Conservation (phyloP, 192 early-diverging fungal species). For the Entomortierella parvispora region DNA sequence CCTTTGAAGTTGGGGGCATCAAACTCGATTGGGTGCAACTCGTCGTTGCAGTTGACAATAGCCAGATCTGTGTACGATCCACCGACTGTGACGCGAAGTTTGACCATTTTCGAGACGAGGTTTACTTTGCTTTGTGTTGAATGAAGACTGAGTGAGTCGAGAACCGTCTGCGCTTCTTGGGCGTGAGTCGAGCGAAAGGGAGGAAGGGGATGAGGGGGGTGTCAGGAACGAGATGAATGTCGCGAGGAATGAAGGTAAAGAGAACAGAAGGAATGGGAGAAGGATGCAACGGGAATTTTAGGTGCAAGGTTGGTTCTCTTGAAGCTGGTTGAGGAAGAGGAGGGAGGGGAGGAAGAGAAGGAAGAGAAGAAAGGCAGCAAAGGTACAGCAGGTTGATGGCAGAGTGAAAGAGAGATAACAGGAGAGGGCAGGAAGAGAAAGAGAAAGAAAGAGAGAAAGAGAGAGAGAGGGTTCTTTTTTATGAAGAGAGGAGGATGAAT, state of each 20-base stretch:
- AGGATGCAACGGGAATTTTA: background rate
- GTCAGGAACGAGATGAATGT: background rate
- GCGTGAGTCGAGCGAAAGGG: background rate
- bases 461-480: background rate
- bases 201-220: background rate
- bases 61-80: conserved; percentile 50
- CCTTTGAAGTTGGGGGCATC: conserved; percentile 52
- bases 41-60: conserved; percentile 54
- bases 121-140: background rate
- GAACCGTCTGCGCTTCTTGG: background rate
- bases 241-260: background rate
- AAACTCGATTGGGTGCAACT: conserved; percentile 53
- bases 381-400: background rate
- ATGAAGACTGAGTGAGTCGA: background rate
- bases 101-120: conserved; percentile 25
- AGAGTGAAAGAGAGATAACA: background rate
- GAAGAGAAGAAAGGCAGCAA: background rate
- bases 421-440: background rate
- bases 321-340: background rate
- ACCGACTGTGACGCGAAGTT: conserved; percentile 46
- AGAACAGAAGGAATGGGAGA: background rate
- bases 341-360: background rate
- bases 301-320: background rate
- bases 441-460: background rate
- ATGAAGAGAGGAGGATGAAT: background rate